These are phyloP conservation scores for Scolecobasidium constrictum DNA, from an alignment of 2,329 filamentous ascomycete species.

Conservation along the genomic window DNA sequence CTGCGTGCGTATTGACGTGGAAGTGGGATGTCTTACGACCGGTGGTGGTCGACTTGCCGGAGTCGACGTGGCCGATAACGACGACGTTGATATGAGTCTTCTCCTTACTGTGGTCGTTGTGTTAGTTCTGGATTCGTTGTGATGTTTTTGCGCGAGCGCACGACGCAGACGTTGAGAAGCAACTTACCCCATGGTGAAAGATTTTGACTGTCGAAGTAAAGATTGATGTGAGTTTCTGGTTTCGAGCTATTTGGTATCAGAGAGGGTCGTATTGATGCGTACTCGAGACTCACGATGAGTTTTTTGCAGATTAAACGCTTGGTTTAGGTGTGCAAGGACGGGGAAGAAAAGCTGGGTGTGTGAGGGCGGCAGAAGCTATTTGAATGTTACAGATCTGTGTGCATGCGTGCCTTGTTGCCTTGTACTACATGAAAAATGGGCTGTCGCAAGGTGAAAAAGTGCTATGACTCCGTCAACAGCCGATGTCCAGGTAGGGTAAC, in stretches of 20 bases:
- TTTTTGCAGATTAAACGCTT: no score
- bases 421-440: neutral
- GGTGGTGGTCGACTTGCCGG: conserved; percentile 95
- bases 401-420: neutral
- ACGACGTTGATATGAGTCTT: conserved; percentile 93
- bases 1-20: conserved; percentile 16
- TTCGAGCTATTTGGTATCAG: no score
- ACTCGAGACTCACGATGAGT: no score
- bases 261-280: no score
- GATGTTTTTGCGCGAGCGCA: neutral
- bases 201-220: no score
- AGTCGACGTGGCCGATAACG: conserved; percentile 99
- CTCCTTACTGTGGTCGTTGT: conserved; percentile 58
- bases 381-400: neutral
- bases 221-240: no score
- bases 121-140: conserved; percentile 7
- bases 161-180: neutral
- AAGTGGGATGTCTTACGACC: conserved; percentile 49
- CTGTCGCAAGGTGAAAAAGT: neutral
- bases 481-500: no score
- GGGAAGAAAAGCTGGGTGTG: neutral
- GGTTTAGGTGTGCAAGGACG: conserved; percentile 1
- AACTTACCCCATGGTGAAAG: conserved; percentile 8
- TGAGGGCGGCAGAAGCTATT: neutral
- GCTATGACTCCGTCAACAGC: neutral